Evolutionary conservation across 495 filamentous ascomycete species (phyloP).

Genomic region (Trichocladium uniseriatum): DNA sequence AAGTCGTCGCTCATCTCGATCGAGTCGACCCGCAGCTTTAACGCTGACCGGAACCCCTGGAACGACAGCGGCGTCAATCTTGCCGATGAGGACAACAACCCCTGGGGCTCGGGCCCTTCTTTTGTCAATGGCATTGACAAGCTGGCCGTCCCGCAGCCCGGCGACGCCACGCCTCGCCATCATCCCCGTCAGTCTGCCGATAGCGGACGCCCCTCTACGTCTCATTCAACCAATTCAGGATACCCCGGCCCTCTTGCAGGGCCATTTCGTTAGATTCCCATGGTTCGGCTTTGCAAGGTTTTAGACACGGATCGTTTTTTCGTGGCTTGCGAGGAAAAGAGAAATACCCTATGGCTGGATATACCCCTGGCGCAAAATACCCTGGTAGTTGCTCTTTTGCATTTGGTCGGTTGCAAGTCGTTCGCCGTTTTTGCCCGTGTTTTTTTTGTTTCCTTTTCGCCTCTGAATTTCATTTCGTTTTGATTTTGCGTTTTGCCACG

Average conservation of each 20-base stretch:
- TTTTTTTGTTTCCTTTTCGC: constrained; percentile 1
- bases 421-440: neutral
- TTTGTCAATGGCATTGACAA: constrained; percentile 57
- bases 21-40: constrained; percentile 77
- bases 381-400: constrained; percentile 44
- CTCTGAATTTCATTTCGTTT: neutral
- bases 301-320: constrained; percentile 21
- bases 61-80: constrained; percentile 94
- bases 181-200: constrained; percentile 73
- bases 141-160: constrained; percentile 53
- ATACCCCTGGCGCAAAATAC: constrained; percentile 47
- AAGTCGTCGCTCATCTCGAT: constrained; percentile 90
- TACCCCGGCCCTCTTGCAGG: constrained; percentile 76
- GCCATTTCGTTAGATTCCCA: constrained; percentile 65
- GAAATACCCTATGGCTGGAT: constrained; percentile 48
- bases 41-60: constrained; percentile 90
- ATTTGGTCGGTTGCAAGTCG: constrained; percentile 48
- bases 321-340: constrained; percentile 24
- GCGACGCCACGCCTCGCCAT: constrained; percentile 76
- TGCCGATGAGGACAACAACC: constrained; percentile 67
- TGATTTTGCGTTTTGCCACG: constrained; percentile 1
- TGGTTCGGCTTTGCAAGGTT: constrained; percentile 29
- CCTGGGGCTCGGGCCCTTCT: constrained; percentile 46
- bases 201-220: constrained; percentile 84
- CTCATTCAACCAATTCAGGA: constrained; percentile 86